A percentile compares a stretch with the other conserved stretches of the same genome.
Conservation (phyloP, 352 stramenopile genomes). For the Pythium rishiriense region DNA sequence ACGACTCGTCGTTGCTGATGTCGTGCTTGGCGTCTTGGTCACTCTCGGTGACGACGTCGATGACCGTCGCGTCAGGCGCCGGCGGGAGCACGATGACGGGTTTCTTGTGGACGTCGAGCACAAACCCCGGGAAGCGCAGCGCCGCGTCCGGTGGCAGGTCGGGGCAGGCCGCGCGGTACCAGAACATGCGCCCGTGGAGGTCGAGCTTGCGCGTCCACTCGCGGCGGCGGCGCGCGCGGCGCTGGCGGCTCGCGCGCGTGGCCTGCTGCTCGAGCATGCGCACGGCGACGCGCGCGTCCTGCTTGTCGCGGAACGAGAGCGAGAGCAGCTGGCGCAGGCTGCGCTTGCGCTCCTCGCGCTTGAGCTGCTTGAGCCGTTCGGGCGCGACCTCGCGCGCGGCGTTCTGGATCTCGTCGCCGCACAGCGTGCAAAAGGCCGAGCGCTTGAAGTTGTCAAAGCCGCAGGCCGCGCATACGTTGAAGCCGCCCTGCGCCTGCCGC, state of each 20-base stretch:
- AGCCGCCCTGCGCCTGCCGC: slow-evolving; percentile 22
- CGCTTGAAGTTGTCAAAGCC: slow-evolving; percentile 38
- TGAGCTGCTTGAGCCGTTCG: slow-evolving; percentile 22
- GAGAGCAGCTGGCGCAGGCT: slow-evolving; percentile 16
- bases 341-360: slow-evolving; percentile 20
- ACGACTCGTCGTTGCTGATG: neutral
- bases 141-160: neutral
- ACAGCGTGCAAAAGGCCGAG: slow-evolving; percentile 27
- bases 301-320: slow-evolving; percentile 19
- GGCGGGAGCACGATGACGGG: slow-evolving; percentile 9
- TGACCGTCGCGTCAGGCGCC: neutral
- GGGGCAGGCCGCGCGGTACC: slow-evolving; percentile 24
- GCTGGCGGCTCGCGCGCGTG: slow-evolving; percentile 20
- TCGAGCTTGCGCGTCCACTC: slow-evolving; percentile 43
- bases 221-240: slow-evolving; percentile 29
- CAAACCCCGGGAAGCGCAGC: slow-evolving; percentile 16
- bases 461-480: slow-evolving; percentile 28
- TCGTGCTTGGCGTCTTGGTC: neutral
- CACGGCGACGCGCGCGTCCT: slow-evolving; percentile 18
- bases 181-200: slow-evolving; percentile 31
- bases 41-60: slow-evolving; percentile 1
- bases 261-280: slow-evolving; percentile 17
- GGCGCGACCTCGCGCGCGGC: slow-evolving; percentile 19
- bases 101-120: slow-evolving; percentile 27
- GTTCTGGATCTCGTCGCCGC: slow-evolving; percentile 27